Evolutionary conservation across 495 filamentous ascomycete genomes (phyloP).

Genomic region (Lasiosphaeria hispida): DNA sequence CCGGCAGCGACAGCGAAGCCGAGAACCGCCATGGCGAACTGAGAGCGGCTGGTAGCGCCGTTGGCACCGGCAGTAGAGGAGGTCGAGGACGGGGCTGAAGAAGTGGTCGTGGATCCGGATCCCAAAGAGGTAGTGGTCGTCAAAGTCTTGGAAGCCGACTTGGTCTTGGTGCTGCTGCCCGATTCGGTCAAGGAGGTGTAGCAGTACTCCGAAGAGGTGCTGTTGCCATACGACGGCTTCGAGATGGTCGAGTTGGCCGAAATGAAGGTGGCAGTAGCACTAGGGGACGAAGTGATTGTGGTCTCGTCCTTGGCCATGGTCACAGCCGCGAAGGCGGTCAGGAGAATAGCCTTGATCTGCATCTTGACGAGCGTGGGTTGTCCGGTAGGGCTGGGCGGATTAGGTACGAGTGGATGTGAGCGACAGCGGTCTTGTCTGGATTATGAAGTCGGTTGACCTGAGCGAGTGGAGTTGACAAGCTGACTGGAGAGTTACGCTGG

Average conservation of each 20-base stretch:
- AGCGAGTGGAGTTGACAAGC: no score
- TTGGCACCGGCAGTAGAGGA: neutral
- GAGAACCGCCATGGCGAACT: conserved; percentile 20
- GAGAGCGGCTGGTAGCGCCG: conserved; percentile 1
- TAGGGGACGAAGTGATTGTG: conserved; percentile 33
- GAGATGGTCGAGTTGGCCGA: conserved; percentile 22
- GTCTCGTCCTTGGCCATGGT: conserved; percentile 13
- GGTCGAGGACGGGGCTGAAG: neutral
- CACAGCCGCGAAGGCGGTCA: conserved; percentile 25
- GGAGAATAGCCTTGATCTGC: conserved; percentile 25
- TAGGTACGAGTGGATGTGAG: neutral
- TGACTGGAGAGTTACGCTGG: no score
- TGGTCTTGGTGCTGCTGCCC: conserved; percentile 47
- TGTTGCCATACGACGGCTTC: conserved; percentile 27
- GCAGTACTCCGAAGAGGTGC: conserved; percentile 35
- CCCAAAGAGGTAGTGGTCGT: neutral
- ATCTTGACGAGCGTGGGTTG: conserved; percentile 20
- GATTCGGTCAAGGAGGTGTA: conserved; percentile 24
- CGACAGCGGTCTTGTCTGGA: neutral
- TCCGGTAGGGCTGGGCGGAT: neutral
- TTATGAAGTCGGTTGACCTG: neutral
- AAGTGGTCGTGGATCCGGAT: neutral
- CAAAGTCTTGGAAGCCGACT: conserved; percentile 30
- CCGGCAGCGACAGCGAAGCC: conserved; percentile 33
- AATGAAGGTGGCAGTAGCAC: conserved; percentile 40